These are phyloP conservation scores for Drechslerella stenobrocha DNA, from an alignment of 2,329 filamentous ascomycete species.

Conservation along the genomic window DNA sequence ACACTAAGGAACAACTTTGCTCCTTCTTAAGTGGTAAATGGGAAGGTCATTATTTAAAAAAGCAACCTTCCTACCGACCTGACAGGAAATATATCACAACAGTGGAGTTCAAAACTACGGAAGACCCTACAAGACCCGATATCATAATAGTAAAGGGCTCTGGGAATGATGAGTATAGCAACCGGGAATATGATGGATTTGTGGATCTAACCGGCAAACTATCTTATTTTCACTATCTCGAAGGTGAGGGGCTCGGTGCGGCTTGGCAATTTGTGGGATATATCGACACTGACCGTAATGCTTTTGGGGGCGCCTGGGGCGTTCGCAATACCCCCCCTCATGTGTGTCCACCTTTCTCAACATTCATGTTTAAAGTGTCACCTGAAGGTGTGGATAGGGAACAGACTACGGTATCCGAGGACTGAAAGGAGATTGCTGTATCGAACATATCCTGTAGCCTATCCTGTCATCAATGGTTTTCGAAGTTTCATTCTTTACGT, in stretches of 20 bases:
- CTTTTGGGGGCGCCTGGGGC: background rate
- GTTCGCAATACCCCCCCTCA: background rate
- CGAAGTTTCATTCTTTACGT: no score
- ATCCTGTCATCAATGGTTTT: no score
- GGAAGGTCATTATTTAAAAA: background rate
- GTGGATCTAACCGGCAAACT: background rate
- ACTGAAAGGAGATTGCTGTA: no score
- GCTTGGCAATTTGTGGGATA: background rate
- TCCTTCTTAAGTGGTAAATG: background rate
- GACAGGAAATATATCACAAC: background rate
- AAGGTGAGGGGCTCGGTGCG: background rate
- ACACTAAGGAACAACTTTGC: background rate
- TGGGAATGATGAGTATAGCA: background rate
- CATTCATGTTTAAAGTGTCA: background rate
- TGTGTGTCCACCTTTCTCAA: background rate
- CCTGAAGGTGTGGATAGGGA: background rate
- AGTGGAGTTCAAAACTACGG: background rate
- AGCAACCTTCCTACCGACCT: background rate
- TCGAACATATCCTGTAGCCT: no score
- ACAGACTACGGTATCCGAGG: no score
- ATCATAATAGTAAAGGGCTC: background rate
- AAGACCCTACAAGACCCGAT: background rate
- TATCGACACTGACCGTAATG: background rate
- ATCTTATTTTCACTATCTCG: background rate
- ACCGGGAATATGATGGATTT: background rate